Conservation (phyloP, 345 rosid genomes). For the Capsella bursapastoris region DNA sequence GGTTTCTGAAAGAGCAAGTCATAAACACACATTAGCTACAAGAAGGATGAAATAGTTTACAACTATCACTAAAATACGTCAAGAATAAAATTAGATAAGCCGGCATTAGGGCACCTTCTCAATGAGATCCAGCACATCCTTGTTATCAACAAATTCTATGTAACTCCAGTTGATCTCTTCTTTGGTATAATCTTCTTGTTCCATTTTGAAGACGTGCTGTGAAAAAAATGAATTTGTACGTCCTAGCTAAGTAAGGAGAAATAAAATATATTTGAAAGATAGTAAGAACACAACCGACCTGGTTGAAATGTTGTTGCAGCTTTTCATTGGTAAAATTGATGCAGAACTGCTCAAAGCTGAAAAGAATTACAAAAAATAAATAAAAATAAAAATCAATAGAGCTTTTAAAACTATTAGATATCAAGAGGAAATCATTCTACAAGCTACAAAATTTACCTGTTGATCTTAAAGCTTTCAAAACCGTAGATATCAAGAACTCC, state of each 20-base stretch:
- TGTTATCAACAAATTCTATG: slow-evolving; percentile 99
- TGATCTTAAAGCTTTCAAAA: slow-evolving; percentile 95
- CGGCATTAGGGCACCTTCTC: slow-evolving; percentile 72
- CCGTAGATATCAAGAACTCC: slow-evolving; percentile 99
- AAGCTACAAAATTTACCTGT: slow-evolving; percentile 65
- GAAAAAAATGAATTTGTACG: slow-evolving; percentile 38
- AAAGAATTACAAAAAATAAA: background rate
- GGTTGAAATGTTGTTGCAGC: slow-evolving; percentile 98
- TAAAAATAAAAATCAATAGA: slow-evolving; percentile 17
- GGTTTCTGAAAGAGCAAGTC: slow-evolving; percentile 77
- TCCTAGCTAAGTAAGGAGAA: slow-evolving; percentile 26
- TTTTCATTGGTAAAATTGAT: slow-evolving; percentile 99
- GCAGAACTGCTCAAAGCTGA: slow-evolving; percentile 98
- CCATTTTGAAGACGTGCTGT: slow-evolving; percentile 99
- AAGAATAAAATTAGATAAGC: background rate
- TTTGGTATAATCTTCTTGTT: slow-evolving; percentile 97
- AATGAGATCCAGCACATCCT: slow-evolving; percentile 96
- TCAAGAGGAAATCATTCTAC: slow-evolving; percentile 13
- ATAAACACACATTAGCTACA: slow-evolving; percentile 16
- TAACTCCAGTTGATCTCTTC: slow-evolving; percentile 99
- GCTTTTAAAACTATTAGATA: slow-evolving; percentile 2
- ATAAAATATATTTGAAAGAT: background rate
- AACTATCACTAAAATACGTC: background rate
- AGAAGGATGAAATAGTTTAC: slow-evolving; percentile 13
- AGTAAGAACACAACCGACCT: slow-evolving; percentile 56